Percentiles rank a stretch among this genome's conserved stretches.
phyloP scores from a whole-genome alignment of 2,329 filamentous ascomycete species.

The Exophiala sp. region DNA sequence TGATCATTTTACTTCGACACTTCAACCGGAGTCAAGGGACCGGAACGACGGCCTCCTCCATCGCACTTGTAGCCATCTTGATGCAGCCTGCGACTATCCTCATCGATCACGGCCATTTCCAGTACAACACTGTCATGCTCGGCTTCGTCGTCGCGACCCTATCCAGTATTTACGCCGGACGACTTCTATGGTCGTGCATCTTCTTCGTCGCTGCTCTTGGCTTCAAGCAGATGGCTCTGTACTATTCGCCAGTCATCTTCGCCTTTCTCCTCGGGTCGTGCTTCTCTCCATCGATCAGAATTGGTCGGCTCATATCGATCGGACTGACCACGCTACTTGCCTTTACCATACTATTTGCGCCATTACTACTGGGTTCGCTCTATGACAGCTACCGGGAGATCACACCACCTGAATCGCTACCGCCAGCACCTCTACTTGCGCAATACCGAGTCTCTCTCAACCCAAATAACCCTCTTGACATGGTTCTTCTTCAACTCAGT shows the following conservation, averaged over 20 bases:
- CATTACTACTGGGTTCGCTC: slow-evolving; percentile 68
- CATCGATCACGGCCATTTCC: slow-evolving; percentile 93
- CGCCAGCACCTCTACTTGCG: slow-evolving; percentile 61
- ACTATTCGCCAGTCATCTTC: slow-evolving; percentile 92
- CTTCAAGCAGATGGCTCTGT: slow-evolving; percentile 99
- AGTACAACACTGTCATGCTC: slow-evolving; percentile 99
- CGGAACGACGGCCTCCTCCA: slow-evolving; percentile 74
- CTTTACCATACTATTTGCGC: slow-evolving; percentile 72
- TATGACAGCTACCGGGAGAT: slow-evolving; percentile 67
- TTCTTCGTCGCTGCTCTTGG: slow-evolving; percentile 93
- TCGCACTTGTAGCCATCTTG: slow-evolving; percentile 83
- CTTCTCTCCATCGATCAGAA: slow-evolving; percentile 67
- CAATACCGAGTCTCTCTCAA: slow-evolving; percentile 58
- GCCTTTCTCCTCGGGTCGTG: slow-evolving; percentile 86
- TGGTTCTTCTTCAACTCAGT: slow-evolving; percentile 70
- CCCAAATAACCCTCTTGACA: slow-evolving; percentile 66
- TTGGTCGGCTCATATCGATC: slow-evolving; percentile 69
- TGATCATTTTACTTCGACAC: slow-evolving; percentile 78
- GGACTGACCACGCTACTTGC: slow-evolving; percentile 67
- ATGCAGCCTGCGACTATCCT: slow-evolving; percentile 89
- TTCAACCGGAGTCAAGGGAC: slow-evolving; percentile 74
- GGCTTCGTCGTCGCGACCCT: slow-evolving; percentile 82
- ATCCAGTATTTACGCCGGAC: slow-evolving; percentile 81
- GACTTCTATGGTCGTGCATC: slow-evolving; percentile 81
- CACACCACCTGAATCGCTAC: slow-evolving; percentile 52